A percentile compares a stretch with the other conserved stretches of the same genome.
These are phyloP conservation scores for Vanilla planifolia DNA, from an alignment of 106 monocot species.

Conservation along the genomic window DNA sequence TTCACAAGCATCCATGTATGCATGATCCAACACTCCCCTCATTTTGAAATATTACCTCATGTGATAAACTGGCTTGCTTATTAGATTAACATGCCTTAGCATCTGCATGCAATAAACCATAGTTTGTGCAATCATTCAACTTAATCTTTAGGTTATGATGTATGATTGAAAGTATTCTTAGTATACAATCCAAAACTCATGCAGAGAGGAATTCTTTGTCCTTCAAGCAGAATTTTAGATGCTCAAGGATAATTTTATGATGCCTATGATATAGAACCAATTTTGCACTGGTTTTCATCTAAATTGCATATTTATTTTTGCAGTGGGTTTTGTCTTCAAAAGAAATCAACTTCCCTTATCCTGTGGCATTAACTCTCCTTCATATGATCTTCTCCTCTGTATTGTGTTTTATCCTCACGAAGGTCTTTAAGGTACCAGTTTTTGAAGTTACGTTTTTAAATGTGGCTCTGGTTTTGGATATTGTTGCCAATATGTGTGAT, in stretches of 20 bases:
- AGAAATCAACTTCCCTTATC: conserved; percentile 92
- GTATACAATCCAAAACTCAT: too few species aligned
- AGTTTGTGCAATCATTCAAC: too few species aligned
- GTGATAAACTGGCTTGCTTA: too few species aligned
- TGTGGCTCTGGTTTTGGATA: conserved; percentile 7
- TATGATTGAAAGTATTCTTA: too few species aligned
- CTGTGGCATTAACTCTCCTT: conserved; percentile 81
- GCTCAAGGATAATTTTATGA: neutral
- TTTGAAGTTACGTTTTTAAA: neutral
- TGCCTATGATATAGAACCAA: neutral
- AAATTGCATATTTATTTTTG: conserved; percentile 6
- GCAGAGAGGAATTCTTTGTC: too few species aligned
- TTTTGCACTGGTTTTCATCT: conserved; percentile 2
- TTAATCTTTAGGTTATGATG: too few species aligned
- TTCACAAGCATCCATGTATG: too few species aligned
- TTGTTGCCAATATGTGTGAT: conserved; percentile 1
- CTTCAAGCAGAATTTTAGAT: too few species aligned
- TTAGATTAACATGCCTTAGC: too few species aligned
- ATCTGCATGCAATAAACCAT: too few species aligned
- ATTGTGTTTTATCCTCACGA: conserved; percentile 65
- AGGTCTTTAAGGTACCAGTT: conserved; percentile 76
- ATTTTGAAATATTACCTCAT: too few species aligned
- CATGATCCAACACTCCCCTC: too few species aligned
- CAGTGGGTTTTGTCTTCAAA: conserved; percentile 98
- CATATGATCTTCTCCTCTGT: conserved; percentile 96